Base-by-base conservation (phyloP, 148 eudicot species). In the Cornus suecica region DNA sequence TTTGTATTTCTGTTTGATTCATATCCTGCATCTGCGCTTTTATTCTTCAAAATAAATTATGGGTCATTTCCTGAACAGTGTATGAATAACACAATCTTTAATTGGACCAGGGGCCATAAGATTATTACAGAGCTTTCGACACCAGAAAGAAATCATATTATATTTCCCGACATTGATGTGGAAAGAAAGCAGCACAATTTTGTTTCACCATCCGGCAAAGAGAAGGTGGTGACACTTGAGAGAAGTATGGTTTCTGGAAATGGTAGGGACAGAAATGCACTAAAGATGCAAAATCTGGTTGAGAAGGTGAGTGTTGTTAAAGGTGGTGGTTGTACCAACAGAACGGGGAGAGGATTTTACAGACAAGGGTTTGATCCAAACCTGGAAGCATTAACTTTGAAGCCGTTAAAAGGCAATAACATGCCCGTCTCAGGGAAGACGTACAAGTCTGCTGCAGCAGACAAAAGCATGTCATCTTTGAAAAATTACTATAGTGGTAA, bases 101-200 rank as follows among this genome's bases (percentile, higher is more conserved):
- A 64, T 22, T 80, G 76, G 60, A 28, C 62, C 87, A 94, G 98
- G 86, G 89, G 86, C 79, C 98, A 91, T 74, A 73, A 83, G 51
- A 91, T 94, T 60, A 78, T 66, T 78, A 82, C 86, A 27, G 41
- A 58, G 30, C 70, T 94, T 79, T 82, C 87, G 74, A 94, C 98
- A 22, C 94, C 97, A 20, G 30, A 32, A 68, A 87, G 98, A 79
- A 72, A 91, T 74, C 98, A 94, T 86, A 77, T 91, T 74, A 5
- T 62, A 11, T 88, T 94, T 77, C 88, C 92, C 56, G 83, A 70
- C 76, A 60, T 24, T 75, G 77, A 63, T 15, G 74, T 73, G 27
- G 80, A 82, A 73, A 79, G 45, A 65, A 74, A 77, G 68, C 75
- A 41, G 41, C 67, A 45, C 61, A 23, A 51, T 26, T 29, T 69